phyloP scores from a whole-genome alignment of 169 alveolate species.

The Cryptosporidium ryanae region DNA sequence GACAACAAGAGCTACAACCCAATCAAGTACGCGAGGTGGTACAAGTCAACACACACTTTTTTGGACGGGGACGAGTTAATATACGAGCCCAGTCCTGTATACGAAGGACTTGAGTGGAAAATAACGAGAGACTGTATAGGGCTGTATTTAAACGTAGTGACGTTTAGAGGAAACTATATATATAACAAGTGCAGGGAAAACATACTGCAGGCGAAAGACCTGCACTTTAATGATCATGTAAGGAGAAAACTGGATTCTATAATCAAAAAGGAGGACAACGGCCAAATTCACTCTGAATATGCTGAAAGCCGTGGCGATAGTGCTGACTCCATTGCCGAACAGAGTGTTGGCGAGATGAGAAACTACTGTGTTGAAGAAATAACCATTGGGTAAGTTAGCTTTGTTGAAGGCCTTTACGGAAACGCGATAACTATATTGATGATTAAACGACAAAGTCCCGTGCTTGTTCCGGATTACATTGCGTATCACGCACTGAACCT shows the following conservation, averaged over 20 bases:
- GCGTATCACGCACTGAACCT: constrained; percentile 37
- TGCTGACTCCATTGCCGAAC: constrained; percentile 3
- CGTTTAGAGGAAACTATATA: constrained; percentile 24
- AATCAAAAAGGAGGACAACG: no score
- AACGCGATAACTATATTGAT: background rate
- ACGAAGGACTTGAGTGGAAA: constrained; percentile 71
- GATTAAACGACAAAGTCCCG: constrained; percentile 15
- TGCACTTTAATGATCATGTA: constrained; percentile 42
- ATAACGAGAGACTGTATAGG: constrained; percentile 56
- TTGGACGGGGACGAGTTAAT: constrained; percentile 23
- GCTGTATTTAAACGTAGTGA: constrained; percentile 25
- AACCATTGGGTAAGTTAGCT: constrained; percentile 44
- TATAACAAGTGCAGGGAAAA: background rate
- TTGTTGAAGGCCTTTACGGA: no score
- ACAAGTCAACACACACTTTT: constrained; percentile 12
- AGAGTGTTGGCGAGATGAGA: background rate
- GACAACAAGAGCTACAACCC: constrained; percentile 44
- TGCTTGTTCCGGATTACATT: constrained; percentile 44
- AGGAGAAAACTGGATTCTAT: background rate
- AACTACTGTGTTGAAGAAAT: constrained; percentile 29
- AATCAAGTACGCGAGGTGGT: constrained; percentile 54
- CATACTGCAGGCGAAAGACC: constrained; percentile 46
- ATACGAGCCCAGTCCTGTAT: constrained; percentile 24
- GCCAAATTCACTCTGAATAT: no score
- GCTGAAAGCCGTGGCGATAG: background rate